Evolutionary conservation across 106 monocot genomes (phyloP), one percentile per base, ranked within the genome.

Genomic region (Dendrobium officinale): DNA sequence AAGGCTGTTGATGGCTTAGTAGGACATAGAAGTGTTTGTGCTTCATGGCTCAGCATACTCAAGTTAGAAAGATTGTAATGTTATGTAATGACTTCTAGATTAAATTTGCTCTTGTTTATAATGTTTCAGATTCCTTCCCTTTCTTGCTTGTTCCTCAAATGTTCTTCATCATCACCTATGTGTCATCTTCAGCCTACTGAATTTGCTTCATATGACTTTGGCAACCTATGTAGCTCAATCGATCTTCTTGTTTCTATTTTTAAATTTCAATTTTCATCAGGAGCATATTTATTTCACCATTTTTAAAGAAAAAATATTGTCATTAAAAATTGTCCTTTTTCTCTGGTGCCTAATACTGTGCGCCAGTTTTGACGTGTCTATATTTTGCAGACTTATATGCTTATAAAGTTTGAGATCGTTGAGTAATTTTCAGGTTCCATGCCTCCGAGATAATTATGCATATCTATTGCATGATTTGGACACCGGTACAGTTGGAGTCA

Each of bases 361-460:
- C 3, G 9, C 64, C 26, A 26, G 22, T 66, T 66, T 66, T 58
- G 58, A 58, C 18, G 20, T 58, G 58, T 58, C 64, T 7, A 66
- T 66, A n/a, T 51, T 85, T 27, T 19, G 37, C 9, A 22, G 20
- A 44, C 27, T 45, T 37, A 4, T 33, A 40, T 40, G 4, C 17
- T 11, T 72, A 72, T 43, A 20, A 10, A 0, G 51, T 51, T 51
- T 27, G 77, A 48, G 18, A 45, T 43, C 72, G 11, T 10, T 72
- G 33, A 67, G 5, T 61, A 37, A 11, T 58, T 45, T 82, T 16
- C 79, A 97, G 97, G 97, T 98, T 9, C 89, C 97, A 72, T 98
- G 97, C 68, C 90, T 98, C 41, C 89, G 81, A 68, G 97, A 98
- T 85, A 98, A 98, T 79, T 98, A 98, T 84, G 94, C 97, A 67